Evolutionary conservation across 2,329 filamentous ascomycete genomes (phyloP), one percentile per base, ranked within the genome.

Genomic region (Alternaria brassicicola): DNA sequence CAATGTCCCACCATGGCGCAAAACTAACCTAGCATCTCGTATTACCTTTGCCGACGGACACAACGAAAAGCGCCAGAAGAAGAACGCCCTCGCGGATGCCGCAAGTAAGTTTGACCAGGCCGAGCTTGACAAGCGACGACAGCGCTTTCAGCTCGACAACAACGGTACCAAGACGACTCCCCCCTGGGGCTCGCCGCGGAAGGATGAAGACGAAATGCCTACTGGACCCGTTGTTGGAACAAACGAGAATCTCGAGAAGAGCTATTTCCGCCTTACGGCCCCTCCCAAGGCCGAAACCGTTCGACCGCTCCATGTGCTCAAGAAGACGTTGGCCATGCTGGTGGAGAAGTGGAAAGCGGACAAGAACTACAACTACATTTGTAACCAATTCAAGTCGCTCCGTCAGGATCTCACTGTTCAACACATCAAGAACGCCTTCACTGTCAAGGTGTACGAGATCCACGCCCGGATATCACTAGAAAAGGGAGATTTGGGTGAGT

Each of bases 401-500:
- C 92, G 95, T 61, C 95, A 99, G 84, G 95, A 99, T 82, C 85
- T 99, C 76, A 99, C 95, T 36, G 95, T 99, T 54, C 95, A 99
- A 80, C 94, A 92, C 74, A 93, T 99, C 81, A 93, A 92, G 81
- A 97, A 93, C 79, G 91, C 96, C 52, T 98, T 99, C 76, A 98
- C 95, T 25, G 93, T 98, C 64, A 90, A 86, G 63, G 95, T 97
- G 46, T 99, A 99, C 80, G 95, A 99, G 81, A 96, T 94, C 62
- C 95, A 99, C 81, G 95, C 94, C 64, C 89, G 95, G 61, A 98
- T 99, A 80, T 95, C 95, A 68, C 84, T 99, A 79, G 94, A 99
- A 81, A 97, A 96, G 86, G 93, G 91, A 81, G 95, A 99, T 84
- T 87, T 98, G 83, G 94, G 95, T 99, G 95, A 99, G 95, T 99